Conservation (phyloP, 2,329 filamentous ascomycete species). For the Fusarium sp. region DNA sequence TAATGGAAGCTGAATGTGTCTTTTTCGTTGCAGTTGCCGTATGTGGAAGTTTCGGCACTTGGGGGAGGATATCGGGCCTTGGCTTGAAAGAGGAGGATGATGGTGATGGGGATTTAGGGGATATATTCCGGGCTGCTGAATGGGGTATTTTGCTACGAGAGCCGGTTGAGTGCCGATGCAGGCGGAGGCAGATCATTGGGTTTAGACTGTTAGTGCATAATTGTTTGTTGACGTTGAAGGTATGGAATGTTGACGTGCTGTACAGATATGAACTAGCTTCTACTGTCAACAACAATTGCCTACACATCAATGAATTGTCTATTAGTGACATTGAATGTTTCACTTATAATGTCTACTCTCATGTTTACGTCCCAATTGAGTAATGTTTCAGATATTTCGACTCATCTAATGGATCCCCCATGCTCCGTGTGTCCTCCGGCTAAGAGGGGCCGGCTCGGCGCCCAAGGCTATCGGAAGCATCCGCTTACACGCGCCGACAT, state of each 20-base stretch:
- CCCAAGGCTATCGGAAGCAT: constrained; percentile 5
- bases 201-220: background rate
- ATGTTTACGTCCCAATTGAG: background rate
- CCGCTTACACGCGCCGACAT: constrained; percentile 19
- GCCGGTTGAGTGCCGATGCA: constrained; percentile 11
- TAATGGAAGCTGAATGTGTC: background rate
- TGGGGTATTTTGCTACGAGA: background rate
- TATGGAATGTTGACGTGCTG: background rate
- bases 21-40: constrained; percentile 17
- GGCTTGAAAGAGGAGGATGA: constrained; percentile 4
- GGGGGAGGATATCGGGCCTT: background rate
- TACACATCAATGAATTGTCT: background rate
- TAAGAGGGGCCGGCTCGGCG: constrained; percentile 30
- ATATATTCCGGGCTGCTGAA: background rate
- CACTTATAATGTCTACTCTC: background rate
- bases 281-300: background rate
- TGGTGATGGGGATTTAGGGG: background rate
- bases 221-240: background rate
- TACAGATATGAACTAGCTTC: background rate
- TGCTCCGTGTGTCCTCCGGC: constrained; percentile 4
- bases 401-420: background rate
- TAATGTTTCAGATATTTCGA: background rate
- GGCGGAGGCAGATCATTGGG: constrained; percentile 9
- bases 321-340: background rate
- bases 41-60: constrained; percentile 21